A percentile compares a stretch with the other conserved stretches of the same genome.
Conservation (phyloP, 352 stramenopile genomes). For the Globisporangium rhizosaccharum region DNA sequence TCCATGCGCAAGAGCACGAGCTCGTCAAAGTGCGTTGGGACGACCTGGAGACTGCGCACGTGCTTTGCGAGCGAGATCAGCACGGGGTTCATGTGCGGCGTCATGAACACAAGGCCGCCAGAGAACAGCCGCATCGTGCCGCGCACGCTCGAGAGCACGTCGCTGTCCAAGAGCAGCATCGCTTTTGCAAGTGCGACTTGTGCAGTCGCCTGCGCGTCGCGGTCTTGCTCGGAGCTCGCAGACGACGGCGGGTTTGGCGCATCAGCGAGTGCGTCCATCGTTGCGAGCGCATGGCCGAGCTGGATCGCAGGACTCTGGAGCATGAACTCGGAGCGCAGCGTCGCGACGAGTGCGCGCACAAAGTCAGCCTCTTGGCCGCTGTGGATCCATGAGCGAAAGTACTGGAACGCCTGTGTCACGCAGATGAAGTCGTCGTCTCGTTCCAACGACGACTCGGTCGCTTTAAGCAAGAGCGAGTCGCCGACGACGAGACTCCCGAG, state of each 20-base stretch:
- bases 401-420: conserved; percentile 52
- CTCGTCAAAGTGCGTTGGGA: conserved; percentile 51
- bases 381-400: conserved; percentile 64
- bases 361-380: conserved; percentile 35
- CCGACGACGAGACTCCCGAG: conserved; percentile 52
- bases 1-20: conserved; percentile 58
- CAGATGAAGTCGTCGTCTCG: conserved; percentile 19
- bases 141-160: conserved; percentile 32
- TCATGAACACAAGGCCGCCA: conserved; percentile 55
- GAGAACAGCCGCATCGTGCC: conserved; percentile 53
- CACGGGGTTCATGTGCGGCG: conserved; percentile 47
- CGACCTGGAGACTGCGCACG: conserved; percentile 40
- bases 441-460: background rate
- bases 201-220: background rate
- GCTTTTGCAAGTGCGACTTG: conserved; percentile 26
- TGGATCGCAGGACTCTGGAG: conserved; percentile 40
- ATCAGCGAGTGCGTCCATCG: conserved; percentile 27
- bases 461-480: conserved; percentile 41
- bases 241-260: background rate
- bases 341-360: conserved; percentile 28
- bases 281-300: conserved; percentile 30
- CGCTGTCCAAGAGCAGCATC: conserved; percentile 39
- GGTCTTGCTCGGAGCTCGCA: background rate
- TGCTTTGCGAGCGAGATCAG: conserved; percentile 58
- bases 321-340: conserved; percentile 66